Base-by-base conservation (phyloP, 2,329 filamentous ascomycete genomes). In the Metarhizium guizhouense region DNA sequence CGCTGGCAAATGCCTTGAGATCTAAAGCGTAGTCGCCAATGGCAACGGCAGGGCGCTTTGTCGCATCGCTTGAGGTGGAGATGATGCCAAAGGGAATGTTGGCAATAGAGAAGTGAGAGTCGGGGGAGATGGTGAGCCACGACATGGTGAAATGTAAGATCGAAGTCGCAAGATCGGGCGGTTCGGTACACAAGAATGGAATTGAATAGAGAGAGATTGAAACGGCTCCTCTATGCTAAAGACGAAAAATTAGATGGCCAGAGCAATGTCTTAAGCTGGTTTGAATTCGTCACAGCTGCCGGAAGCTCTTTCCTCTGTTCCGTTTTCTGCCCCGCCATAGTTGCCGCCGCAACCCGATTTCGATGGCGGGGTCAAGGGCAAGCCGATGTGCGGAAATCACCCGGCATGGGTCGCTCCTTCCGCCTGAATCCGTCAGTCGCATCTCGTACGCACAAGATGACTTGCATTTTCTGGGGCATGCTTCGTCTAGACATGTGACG, bases 71-170 rank as follows among this genome's bases (percentile, higher is more conserved):
- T 3, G 76, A 60, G 1, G 86, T 86, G 34, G 84, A 86, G 66
- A 94, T 88, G 73, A 94, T 84, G 64, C 89, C 89, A 65, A 93
- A 93, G 1, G 89, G 89, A 54, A 94, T 86, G 67, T 94, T 94
- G 64, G 85, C 83, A 53, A 93, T 74, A 8, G 88, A 90, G 72
- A 92, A 92, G 63, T 64, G 62, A 14, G 62, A 64, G 25, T 59
- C 57, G 10, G 60, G 55, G 18, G 62, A 50, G 55, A 68, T 62
- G 47, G 59, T 36, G 36, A 68, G 60, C 66, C 66, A 68, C 43
- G 64, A 66, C 56, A 56, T 56, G 40, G 43, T 54, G 18, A 29
- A 5, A 10, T 32, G 7, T 51, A 11, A 40, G n/a, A 20, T 45
- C n/a, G 42, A 16, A 45, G 16, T 11, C 16, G 42, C 42, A 2